Conservation (phyloP, 805 yeast species). For the Candida pseudofarinosa region DNA sequence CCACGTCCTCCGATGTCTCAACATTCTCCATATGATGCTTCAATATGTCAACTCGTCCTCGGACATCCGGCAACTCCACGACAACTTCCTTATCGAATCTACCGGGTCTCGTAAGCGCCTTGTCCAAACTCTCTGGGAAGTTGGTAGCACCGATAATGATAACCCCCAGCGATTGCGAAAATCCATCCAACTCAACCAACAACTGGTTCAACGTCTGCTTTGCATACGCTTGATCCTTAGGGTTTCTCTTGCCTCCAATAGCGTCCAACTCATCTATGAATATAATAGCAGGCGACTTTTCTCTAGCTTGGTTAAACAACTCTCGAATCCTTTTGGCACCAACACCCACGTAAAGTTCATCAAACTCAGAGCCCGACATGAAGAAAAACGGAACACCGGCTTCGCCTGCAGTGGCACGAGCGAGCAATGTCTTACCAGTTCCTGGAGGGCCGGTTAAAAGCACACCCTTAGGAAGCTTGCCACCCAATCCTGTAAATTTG, state of each 20-base stretch:
- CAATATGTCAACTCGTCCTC: slow-evolving; percentile 93
- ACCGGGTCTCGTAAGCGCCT: slow-evolving; percentile 97
- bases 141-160: slow-evolving; percentile 97
- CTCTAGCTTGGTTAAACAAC: slow-evolving; percentile 86
- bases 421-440: slow-evolving; percentile 94
- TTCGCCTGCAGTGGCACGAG: slow-evolving; percentile 98
- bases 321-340: slow-evolving; percentile 98
- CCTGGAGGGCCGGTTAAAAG: slow-evolving; percentile 98
- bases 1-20: slow-evolving; percentile 80
- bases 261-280: slow-evolving; percentile 98
- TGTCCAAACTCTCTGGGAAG: slow-evolving; percentile 94
- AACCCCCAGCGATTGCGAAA: slow-evolving; percentile 87
- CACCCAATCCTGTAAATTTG: slow-evolving; percentile 94
- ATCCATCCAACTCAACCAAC: slow-evolving; percentile 93
- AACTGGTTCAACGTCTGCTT: slow-evolving; percentile 96
- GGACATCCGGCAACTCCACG: slow-evolving; percentile 95
- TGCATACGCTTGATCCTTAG: slow-evolving; percentile 96
- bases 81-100: slow-evolving; percentile 94
- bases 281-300: slow-evolving; percentile 93
- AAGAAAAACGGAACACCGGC: slow-evolving; percentile 98
- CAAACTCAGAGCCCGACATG: slow-evolving; percentile 98
- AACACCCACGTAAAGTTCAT: slow-evolving; percentile 96
- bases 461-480: slow-evolving; percentile 96
- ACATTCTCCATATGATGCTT: slow-evolving; percentile 89
- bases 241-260: slow-evolving; percentile 95